A percentile compares a stretch with the other conserved stretches of the same genome.
Conservation (phyloP, 192 early-diverging fungal species). For the Umbelopsis sp. region DNA sequence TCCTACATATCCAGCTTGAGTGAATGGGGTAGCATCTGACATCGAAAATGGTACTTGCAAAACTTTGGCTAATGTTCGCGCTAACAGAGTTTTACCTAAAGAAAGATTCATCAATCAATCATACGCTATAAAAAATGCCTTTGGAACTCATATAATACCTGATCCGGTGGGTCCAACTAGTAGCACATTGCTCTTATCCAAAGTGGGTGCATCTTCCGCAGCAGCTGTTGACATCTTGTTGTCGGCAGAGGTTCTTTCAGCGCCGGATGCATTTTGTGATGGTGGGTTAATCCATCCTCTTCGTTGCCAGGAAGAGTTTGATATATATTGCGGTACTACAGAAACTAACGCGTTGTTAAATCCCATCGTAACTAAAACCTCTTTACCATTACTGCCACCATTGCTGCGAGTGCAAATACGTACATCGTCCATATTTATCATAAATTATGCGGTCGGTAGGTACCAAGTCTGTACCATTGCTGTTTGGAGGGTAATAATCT, state of each 20-base stretch:
- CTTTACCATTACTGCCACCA: background rate
- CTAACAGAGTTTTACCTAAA: conserved; percentile 75
- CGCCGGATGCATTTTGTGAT: conserved; percentile 19
- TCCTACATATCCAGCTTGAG: conserved; percentile 90
- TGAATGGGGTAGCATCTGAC: conserved; percentile 91
- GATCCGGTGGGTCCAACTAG: conserved; percentile 87
- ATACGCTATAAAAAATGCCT: background rate
- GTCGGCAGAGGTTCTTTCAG: background rate
- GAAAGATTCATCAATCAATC: background rate
- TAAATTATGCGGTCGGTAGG: conserved; percentile 13
- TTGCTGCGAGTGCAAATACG: background rate
- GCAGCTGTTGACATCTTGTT: background rate
- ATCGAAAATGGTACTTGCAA: conserved; percentile 88
- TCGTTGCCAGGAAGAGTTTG: conserved; percentile 19
- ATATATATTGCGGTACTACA: conserved; percentile 7
- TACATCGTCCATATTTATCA: conserved; percentile 17
- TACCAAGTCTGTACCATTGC: conserved; percentile 7
- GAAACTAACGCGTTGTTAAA: background rate
- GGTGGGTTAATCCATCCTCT: conserved; percentile 38
- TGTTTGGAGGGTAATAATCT: conserved; percentile 20
- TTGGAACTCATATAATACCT: conserved; percentile 37
- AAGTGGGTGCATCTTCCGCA: conserved; percentile 45
- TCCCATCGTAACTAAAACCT: background rate
- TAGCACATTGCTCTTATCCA: conserved; percentile 92
- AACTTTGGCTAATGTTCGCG: conserved; percentile 79